Conservation (phyloP, 495 filamentous ascomycete genomes). For the Penicillium angulare region DNA sequence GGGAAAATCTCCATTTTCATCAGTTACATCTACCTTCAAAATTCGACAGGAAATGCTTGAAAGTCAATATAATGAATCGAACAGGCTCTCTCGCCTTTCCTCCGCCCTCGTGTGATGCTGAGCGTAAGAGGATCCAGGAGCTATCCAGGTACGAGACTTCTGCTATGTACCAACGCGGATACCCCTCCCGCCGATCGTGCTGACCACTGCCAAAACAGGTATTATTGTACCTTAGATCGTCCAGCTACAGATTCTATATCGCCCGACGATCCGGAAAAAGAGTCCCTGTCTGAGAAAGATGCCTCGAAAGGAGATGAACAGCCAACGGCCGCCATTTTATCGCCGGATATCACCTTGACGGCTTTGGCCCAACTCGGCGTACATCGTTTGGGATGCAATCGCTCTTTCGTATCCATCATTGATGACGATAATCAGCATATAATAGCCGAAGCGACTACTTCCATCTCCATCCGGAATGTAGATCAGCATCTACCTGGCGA, state of each 20-base stretch:
- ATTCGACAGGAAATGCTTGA: not conserved
- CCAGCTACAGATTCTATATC: not conserved
- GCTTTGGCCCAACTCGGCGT: conserved; percentile 63
- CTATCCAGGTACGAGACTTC: conserved; percentile 20
- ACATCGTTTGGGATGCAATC: conserved; percentile 50
- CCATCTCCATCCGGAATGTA: conserved; percentile 43
- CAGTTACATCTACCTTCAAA: not conserved
- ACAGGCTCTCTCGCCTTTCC: not conserved
- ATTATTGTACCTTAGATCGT: conserved; percentile 30
- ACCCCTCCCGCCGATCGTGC: not conserved
- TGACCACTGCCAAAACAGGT: conserved; percentile 14
- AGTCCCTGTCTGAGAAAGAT: not conserved
- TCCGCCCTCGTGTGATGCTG: conserved; percentile 9
- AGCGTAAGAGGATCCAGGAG: conserved; percentile 22
- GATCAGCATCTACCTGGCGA: conserved; percentile 34
- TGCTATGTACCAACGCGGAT: not conserved
- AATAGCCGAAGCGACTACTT: conserved; percentile 60
- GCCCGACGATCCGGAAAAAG: too few species aligned
- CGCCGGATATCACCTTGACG: conserved; percentile 58
- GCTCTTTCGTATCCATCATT: conserved; percentile 59
- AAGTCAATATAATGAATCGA: not conserved
- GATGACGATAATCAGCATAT: conserved; percentile 58
- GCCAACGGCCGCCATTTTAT: conserved; percentile 19
- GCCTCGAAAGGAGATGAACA: conserved; percentile 15
- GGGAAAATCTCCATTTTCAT: not conserved